phyloP scores from a whole-genome alignment of 164 flowering plant species.

The Chimonanthus praecox region DNA sequence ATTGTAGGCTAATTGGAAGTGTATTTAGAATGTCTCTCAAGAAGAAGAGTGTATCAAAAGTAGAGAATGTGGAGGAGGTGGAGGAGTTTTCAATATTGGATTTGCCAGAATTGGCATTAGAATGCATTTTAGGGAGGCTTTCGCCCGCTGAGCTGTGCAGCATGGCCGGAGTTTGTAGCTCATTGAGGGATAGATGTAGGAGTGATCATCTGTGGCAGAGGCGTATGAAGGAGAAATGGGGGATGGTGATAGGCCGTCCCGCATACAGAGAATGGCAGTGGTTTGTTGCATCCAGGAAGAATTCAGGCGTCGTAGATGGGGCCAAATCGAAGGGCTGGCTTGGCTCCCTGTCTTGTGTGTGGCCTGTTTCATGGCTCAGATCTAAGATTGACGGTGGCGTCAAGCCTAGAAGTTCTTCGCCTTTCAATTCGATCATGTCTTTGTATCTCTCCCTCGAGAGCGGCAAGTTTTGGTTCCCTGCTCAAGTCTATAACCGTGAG shows the following conservation, averaged over 20 bases:
- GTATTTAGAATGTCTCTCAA: conserved; percentile 28
- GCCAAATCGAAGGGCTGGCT: conserved; percentile 30
- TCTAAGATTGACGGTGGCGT: conserved; percentile 23
- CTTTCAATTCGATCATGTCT: conserved; percentile 57
- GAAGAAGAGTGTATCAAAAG: conserved; percentile 22
- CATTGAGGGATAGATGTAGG: conserved; percentile 69
- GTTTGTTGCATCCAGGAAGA: conserved; percentile 22
- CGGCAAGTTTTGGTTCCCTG: conserved; percentile 87
- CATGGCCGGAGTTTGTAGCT: conserved; percentile 74
- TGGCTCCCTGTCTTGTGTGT: conserved; percentile 30
- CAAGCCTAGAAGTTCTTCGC: conserved; percentile 28
- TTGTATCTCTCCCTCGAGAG: conserved; percentile 66
- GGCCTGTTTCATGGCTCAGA: conserved; percentile 47
- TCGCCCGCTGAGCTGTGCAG: conserved; percentile 59
- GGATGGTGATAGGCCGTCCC: conserved; percentile 53
- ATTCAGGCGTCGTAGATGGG: conserved; percentile 14
- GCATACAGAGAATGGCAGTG: conserved; percentile 71
- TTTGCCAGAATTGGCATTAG: conserved; percentile 81
- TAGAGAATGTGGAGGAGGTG: conserved; percentile 29
- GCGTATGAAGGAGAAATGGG: conserved; percentile 88
- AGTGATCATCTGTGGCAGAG: conserved; percentile 79
- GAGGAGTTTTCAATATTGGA: conserved; percentile 53
- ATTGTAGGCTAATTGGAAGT: conserved; percentile 8
- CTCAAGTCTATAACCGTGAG: conserved; percentile 94
- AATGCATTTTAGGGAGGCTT: conserved; percentile 74